phyloP scores from a whole-genome alignment of 257 asterid genomes.

The Hygrophila difformis region DNA sequence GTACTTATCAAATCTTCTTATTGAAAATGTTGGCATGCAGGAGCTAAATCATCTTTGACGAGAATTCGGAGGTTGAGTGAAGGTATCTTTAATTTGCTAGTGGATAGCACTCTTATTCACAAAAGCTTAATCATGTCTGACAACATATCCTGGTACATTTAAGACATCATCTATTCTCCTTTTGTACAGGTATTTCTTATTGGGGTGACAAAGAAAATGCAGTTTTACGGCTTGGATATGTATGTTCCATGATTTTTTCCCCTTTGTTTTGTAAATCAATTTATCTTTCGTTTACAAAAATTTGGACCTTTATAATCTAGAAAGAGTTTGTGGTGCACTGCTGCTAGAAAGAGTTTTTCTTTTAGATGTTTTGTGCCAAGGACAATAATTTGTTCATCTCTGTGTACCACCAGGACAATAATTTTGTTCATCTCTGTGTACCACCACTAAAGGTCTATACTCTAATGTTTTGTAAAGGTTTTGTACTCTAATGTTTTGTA shows the following conservation, averaged over 20 bases:
- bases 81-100: conserved; percentile 8
- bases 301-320: not conserved
- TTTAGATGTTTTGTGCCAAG: too few relatives aligned
- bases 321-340: not conserved
- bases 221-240: conserved; percentile 45
- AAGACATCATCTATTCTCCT: too few relatives aligned
- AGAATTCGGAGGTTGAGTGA: conserved; percentile 18
- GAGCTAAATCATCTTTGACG: conserved; percentile 23
- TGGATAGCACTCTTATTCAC: conserved; percentile 20
- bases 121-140: too few relatives aligned
- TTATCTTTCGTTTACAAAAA: conserved; percentile 2
- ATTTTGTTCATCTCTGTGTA: too few relatives aligned
- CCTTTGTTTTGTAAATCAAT: conserved; percentile 1
- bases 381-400: too few relatives aligned
- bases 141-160: too few relatives aligned
- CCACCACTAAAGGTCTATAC: too few relatives aligned
- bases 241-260: conserved; percentile 22
- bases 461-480: too few relatives aligned
- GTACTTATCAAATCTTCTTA: not conserved
- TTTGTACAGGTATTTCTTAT: conserved; percentile 33
- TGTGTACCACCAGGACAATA: too few relatives aligned
- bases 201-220: conserved; percentile 48
- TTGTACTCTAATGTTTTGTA: too few relatives aligned
- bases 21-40: conserved; percentile 16
- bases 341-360: too few relatives aligned